Evolutionary conservation across 305 asterid species (phyloP).

Genomic region (Solanum hybrid): DNA sequence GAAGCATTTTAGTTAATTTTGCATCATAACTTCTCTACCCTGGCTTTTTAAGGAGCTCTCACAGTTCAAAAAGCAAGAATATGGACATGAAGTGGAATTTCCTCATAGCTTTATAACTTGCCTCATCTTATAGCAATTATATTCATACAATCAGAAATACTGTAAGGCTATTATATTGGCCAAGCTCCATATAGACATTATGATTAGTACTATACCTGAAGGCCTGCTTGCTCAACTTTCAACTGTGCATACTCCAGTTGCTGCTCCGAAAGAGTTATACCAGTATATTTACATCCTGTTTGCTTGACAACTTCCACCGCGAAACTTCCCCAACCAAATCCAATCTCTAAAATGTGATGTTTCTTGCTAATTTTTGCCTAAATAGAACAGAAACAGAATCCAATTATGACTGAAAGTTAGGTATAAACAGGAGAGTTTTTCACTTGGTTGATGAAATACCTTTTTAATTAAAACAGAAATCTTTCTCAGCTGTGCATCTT

Average conservation of each 20-base stretch:
- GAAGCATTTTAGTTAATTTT: no score
- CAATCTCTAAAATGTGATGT: slow-evolving; percentile 72
- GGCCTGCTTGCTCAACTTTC: slow-evolving; percentile 62
- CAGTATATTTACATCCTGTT: slow-evolving; percentile 76
- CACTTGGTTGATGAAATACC: slow-evolving; percentile 18
- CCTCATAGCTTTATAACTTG: no score
- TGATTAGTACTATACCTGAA: slow-evolving; percentile 16
- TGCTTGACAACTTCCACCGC: slow-evolving; percentile 63
- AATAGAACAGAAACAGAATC: not conserved
- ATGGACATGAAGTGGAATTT: no score
- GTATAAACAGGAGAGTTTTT: not conserved
- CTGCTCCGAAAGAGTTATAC: slow-evolving; percentile 65
- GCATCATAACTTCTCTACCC: no score
- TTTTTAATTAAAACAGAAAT: slow-evolving; percentile 48
- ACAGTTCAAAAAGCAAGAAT: no score
- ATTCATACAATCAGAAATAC: no score
- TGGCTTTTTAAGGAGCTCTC: no score
- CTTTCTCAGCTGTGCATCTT: slow-evolving; percentile 59
- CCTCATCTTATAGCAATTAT: no score
- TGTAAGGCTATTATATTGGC: no score
- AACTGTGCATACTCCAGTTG: slow-evolving; percentile 56
- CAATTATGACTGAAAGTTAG: no score
- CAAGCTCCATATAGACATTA: no score
- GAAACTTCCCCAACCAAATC: slow-evolving; percentile 80
- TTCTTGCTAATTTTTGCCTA: slow-evolving; percentile 57